Evolutionary conservation across 2,329 filamentous ascomycete species (phyloP), one percentile per base, ranked within the genome.

Genomic region (Exophiala mesophila): DNA sequence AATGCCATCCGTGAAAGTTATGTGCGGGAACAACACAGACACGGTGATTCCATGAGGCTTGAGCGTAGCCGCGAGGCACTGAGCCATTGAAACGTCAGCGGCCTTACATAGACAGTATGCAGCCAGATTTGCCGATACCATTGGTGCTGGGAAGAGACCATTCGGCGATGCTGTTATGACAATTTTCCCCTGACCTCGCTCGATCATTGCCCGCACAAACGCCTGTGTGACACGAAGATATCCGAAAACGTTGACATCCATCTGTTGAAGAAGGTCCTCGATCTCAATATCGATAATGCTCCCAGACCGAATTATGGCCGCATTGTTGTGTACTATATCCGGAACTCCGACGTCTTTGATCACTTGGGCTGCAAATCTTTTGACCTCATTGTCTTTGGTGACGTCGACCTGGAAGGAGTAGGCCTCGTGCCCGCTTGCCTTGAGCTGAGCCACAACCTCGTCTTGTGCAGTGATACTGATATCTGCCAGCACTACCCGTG

Each of bases 401-500:
- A 39, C 8, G 17, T 39, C 36, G 23, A 5, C 4, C 10, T 29
- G 12, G 17, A 13, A 39, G 8, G 36, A 15, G 10, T 28, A 17
- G 5, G 21, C 23, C 5, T 5, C 21, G 15, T 15, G 17, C 3
- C 36, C 36, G 4, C n/a, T 13, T 5, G 4, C 7, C 13, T 20
- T 15, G 8, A 39, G 21, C 5, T 39, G 19, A 9, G 13, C 6
- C 17, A 17, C 36, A 5, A 26, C 30, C 15, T 5, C 24, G 3
- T 13, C 5, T 5, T 18, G 21, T 16, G 17, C 9, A 3, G 13
- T 23, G n/a, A 9, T 15, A 10, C 9, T 13, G 23, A 39, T 39
- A 10, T 57, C 55, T 6, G 49, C 47, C 2, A 76, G 58, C 5
- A 71, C 71, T 3, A 77, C 50, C 3, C 47, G 59, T 2, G 70